Conservation (phyloP, 192 early-diverging fungal genomes). For the Backusella tarrabulga region DNA sequence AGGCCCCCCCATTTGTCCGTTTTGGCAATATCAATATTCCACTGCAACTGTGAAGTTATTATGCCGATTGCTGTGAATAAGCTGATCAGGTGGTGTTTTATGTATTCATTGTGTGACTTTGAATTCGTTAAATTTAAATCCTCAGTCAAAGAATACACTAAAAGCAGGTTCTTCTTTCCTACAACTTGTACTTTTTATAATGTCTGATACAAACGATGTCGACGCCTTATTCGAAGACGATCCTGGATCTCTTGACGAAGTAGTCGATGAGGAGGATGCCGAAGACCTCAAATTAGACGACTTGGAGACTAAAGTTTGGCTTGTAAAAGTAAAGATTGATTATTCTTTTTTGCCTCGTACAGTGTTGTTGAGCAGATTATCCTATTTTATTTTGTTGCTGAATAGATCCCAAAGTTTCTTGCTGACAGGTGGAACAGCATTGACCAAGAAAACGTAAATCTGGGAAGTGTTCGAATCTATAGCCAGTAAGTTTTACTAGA, state of each 20-base stretch:
- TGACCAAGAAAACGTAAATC: slow-evolving; percentile 62
- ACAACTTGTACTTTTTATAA: neutral
- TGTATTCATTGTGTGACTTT: neutral
- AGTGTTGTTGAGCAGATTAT: neutral
- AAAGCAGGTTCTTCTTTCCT: neutral
- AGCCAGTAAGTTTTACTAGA: slow-evolving; percentile 38
- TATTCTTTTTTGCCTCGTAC: neutral
- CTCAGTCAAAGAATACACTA: neutral
- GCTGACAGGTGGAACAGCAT: slow-evolving; percentile 79
- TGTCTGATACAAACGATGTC: slow-evolving; percentile 37
- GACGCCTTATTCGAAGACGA: slow-evolving; percentile 55
- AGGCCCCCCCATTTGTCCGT: too few relatives aligned
- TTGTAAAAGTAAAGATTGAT: slow-evolving; percentile 72
- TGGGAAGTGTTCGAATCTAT: slow-evolving; percentile 81
- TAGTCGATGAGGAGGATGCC: slow-evolving; percentile 61
- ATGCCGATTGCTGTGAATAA: neutral
- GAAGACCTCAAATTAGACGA: slow-evolving; percentile 69
- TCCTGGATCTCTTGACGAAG: slow-evolving; percentile 44
- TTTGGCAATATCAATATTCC: too few relatives aligned
- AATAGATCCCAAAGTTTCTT: slow-evolving; percentile 80
- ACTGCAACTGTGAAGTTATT: too few relatives aligned
- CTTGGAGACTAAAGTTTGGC: slow-evolving; percentile 79
- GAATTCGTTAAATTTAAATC: neutral
- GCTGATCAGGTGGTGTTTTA: neutral
- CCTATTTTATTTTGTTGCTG: neutral